Evolutionary conservation across 2,329 filamentous ascomycete genomes (phyloP).

Genomic region (Claviceps paspali): DNA sequence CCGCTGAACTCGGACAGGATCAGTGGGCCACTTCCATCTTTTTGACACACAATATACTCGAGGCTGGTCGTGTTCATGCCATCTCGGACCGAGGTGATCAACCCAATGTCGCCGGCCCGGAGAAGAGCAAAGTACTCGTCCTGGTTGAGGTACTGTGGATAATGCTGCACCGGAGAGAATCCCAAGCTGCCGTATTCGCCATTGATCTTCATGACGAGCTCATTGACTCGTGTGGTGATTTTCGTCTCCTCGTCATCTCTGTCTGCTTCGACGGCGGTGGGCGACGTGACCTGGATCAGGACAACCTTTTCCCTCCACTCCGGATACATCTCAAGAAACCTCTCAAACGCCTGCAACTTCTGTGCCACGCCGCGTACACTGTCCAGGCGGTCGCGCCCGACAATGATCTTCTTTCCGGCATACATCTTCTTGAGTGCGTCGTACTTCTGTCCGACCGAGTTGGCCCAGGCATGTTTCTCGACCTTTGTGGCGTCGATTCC

Average conservation of each 20-base stretch:
- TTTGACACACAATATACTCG: conserved; percentile 88
- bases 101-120: conserved; percentile 72
- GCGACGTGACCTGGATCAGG: conserved; percentile 86
- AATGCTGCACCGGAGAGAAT: conserved; percentile 86
- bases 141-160: conserved; percentile 77
- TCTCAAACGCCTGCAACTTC: conserved; percentile 87
- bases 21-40: conserved; percentile 69
- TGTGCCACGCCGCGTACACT: conserved; percentile 88
- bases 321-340: conserved; percentile 78
- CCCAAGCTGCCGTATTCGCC: conserved; percentile 76
- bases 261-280: conserved; percentile 64
- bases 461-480: conserved; percentile 57
- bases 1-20: conserved; percentile 96
- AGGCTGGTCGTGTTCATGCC: conserved; percentile 97
- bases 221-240: conserved; percentile 76
- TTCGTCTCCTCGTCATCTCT: conserved; percentile 64
- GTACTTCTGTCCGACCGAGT: conserved; percentile 56
- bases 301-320: conserved; percentile 89
- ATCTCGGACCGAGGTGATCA: conserved; percentile 91
- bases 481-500: conserved; percentile 81
- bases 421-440: conserved; percentile 61
- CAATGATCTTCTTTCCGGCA: conserved; percentile 83
- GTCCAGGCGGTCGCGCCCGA: conserved; percentile 86
- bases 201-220: conserved; percentile 83
- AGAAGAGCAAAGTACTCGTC: conserved; percentile 94